Conservation (phyloP, 2,329 filamentous ascomycete species). For the Xylaria sp. region DNA sequence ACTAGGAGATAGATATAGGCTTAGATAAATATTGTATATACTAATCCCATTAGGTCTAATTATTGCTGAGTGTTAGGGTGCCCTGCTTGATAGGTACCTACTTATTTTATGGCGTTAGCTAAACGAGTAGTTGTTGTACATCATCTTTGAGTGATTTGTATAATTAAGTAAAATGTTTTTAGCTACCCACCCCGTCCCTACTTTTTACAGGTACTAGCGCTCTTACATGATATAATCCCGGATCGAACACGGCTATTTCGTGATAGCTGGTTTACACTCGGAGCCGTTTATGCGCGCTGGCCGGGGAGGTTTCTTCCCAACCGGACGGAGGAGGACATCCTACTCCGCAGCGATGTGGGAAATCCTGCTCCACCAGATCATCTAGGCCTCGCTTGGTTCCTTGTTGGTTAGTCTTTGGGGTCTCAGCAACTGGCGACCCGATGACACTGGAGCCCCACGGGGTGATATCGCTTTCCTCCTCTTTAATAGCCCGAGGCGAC, state of each 20-base stretch:
- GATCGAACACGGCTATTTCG: neutral
- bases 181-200: too few relatives aligned
- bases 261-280: neutral
- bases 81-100: neutral
- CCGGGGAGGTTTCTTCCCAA: conserved; percentile 1
- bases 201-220: neutral
- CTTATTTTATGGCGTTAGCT: neutral
- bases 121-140: neutral
- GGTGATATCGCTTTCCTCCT: neutral
- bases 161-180: too few relatives aligned
- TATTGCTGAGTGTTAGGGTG: neutral
- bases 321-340: too few relatives aligned
- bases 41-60: neutral
- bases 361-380: neutral
- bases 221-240: neutral
- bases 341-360: too few relatives aligned
- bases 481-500: conserved; percentile 19
- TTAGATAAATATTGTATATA: neutral
- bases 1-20: neutral
- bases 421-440: conserved; percentile 15
- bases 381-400: conserved; percentile 23
- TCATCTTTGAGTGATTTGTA: too few relatives aligned
- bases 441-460: conserved; percentile 22
- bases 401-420: conserved; percentile 1
- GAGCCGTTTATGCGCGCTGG: conserved; percentile 16